phyloP scores from a whole-genome alignment of 257 asterid genomes.

The Ilex aquifolium region DNA sequence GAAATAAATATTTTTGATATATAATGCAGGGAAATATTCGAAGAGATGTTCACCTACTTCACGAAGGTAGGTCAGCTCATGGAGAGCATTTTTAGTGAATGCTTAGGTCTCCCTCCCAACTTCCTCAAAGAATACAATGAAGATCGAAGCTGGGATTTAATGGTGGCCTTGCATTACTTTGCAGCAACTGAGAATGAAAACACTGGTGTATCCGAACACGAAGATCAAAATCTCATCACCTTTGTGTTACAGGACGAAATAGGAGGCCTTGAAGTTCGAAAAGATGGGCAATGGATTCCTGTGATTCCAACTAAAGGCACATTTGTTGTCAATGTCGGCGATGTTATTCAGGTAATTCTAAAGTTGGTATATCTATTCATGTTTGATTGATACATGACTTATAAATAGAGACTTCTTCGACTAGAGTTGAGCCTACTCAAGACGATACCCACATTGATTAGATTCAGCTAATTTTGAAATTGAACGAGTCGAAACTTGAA shows the following conservation, averaged over 20 bases:
- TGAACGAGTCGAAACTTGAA: no score
- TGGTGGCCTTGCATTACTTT: conserved; percentile 40
- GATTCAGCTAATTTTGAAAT: no score
- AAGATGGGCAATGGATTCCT: conserved; percentile 40
- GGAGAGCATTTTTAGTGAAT: conserved; percentile 44
- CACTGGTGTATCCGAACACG: conserved; percentile 35
- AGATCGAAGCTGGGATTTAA: conserved; percentile 53
- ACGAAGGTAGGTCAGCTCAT: conserved; percentile 25
- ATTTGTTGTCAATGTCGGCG: conserved; percentile 38
- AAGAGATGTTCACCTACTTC: conserved; percentile 34
- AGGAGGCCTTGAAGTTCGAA: conserved; percentile 51
- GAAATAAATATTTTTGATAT: no score
- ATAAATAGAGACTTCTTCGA: no score
- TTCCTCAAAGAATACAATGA: conserved; percentile 41
- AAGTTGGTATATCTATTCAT: no score
- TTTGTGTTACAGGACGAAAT: conserved; percentile 53
- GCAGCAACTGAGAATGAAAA: conserved; percentile 37
- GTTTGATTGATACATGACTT: no score
- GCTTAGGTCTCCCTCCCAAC: conserved; percentile 40
- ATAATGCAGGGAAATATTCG: conserved; percentile 31
- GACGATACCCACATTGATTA: no score
- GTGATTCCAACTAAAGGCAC: conserved; percentile 28
- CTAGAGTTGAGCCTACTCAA: no score
- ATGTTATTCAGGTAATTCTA: conserved; percentile 33
- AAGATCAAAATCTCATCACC: conserved; percentile 42